Evolutionary conservation across 495 filamentous ascomycete genomes (phyloP), one percentile per base, ranked within the genome.

Genomic region (Neurospora sp.): DNA sequence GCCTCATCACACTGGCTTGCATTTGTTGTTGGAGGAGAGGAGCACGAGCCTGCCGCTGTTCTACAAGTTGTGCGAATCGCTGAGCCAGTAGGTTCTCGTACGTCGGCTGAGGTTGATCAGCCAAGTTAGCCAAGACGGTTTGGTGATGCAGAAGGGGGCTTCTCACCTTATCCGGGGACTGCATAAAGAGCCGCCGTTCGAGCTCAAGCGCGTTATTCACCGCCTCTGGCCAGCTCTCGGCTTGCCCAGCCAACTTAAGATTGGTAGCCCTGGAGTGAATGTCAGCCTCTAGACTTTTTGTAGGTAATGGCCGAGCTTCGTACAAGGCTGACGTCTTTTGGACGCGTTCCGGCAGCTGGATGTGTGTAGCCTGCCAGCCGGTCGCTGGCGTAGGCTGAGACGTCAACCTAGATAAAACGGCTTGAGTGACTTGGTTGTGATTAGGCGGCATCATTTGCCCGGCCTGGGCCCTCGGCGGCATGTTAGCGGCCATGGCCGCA

Each of bases 401-500:
- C 62, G 77, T 75, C 71, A 76, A 36, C 15, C 66, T 40, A 36
- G 31, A 54, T 39, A 75, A 75, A 15, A 74, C 62, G 4, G 70
- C n/a, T 10, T 72, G 48, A 9, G 71, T 39, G 13, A 77, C 31
- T 31, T 73, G 62, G 24, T 72, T 75, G 69, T 78, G 79, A 5
- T 54, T 21, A 69, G 80, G 81, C 38, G 82, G 78, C 74, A 82
- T 76, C 75, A 82, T 77, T 69, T 80, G 76, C 78, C 77, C 80
- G 69, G 75, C 80, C 39, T 74, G 74, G 72, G 75, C 81, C 82
- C 85, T 86, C 70, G 83, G 82, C 74, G 78, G 80, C 75, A 85
- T 82, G 74, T 85, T 85, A 71, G 82, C 82, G 80, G 85, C 84
- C 85, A 86, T 86, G 73, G 84, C 82, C 82, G 83, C 83, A 71